Percentiles rank a stretch among this genome's conserved stretches.
Conservation (phyloP, 2,329 filamentous ascomycete species). For the Knoxdaviesia capensis region DNA sequence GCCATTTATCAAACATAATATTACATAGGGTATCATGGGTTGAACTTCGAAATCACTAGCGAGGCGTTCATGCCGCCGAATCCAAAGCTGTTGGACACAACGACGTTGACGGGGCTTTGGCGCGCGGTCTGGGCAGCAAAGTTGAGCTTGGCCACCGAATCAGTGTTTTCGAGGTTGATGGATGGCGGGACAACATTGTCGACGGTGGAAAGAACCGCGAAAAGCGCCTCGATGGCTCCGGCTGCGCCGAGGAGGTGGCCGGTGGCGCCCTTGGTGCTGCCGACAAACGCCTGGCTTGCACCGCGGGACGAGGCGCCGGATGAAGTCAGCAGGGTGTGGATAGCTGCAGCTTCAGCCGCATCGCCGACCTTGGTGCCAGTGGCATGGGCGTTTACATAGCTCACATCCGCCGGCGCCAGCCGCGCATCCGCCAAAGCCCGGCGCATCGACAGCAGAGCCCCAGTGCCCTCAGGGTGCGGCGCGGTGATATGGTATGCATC, state of each 20-base stretch:
- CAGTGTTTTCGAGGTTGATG: conserved; percentile 52
- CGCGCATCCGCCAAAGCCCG: conserved; percentile 55
- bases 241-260: conserved; percentile 85
- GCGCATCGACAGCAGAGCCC: conserved; percentile 71
- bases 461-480: conserved; percentile 61
- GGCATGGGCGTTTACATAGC: conserved; percentile 92
- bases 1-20: neutral
- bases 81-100: conserved; percentile 87
- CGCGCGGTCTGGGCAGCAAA: conserved; percentile 62
- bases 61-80: conserved; percentile 94
- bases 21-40: neutral
- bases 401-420: conserved; percentile 48
- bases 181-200: conserved; percentile 74
- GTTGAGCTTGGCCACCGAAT: conserved; percentile 58
- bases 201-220: conserved; percentile 58
- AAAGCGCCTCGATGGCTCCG: conserved; percentile 76
- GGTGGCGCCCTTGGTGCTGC: conserved; percentile 83
- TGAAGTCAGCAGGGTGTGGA: conserved; percentile 53
- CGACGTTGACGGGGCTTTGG: conserved; percentile 43
- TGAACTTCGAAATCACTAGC: conserved; percentile 43
- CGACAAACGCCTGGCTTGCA: conserved; percentile 25
- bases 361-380: conserved; percentile 78
- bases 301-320: neutral
- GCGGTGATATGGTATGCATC: conserved; percentile 92
- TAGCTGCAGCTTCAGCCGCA: conserved; percentile 68